Percentiles rank a stretch among this genome's conserved stretches.
Evolutionary conservation across 345 rosid genomes (phyloP).

Genomic region (Pelargonium nanum): DNA sequence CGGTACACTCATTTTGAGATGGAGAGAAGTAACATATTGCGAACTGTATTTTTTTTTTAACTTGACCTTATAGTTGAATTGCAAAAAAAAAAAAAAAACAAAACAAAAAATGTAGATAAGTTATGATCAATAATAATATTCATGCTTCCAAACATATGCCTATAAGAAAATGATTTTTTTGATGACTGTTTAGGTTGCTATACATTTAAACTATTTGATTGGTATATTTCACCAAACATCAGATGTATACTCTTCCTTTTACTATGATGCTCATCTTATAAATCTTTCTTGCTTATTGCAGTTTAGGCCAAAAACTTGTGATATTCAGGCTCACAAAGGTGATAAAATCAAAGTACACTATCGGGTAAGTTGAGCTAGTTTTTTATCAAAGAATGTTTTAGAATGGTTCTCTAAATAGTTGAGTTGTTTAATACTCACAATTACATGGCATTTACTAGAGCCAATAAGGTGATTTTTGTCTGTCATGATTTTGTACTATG

Average conservation of each 20-base stretch:
- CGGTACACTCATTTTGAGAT: too few relatives aligned
- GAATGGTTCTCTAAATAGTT: not conserved
- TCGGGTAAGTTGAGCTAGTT: constrained; percentile 42
- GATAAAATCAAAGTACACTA: constrained; percentile 79
- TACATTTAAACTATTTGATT: not conserved
- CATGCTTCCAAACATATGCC: too few relatives aligned
- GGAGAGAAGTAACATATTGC: too few relatives aligned
- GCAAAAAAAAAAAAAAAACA: too few relatives aligned
- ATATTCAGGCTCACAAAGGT: constrained; percentile 87
- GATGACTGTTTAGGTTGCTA: not conserved
- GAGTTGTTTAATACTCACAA: not conserved
- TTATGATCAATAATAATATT: not conserved
- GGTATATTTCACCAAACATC: too few relatives aligned
- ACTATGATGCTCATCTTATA: not conserved
- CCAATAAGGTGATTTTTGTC: not conserved
- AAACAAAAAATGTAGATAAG: too few relatives aligned
- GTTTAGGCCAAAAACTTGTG: constrained; percentile 67
- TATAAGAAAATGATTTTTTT: too few relatives aligned
- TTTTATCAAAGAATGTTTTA: not conserved
- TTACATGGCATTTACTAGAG: not conserved
- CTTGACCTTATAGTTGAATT: too few relatives aligned
- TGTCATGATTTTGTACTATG: not conserved
- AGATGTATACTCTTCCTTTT: not conserved
- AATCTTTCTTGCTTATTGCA: constrained; percentile 16
- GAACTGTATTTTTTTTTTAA: too few relatives aligned